Evolutionary conservation across 768 basidiomycete genomes (phyloP), one percentile per base, ranked within the genome.

Genomic region (Russula lepida): DNA sequence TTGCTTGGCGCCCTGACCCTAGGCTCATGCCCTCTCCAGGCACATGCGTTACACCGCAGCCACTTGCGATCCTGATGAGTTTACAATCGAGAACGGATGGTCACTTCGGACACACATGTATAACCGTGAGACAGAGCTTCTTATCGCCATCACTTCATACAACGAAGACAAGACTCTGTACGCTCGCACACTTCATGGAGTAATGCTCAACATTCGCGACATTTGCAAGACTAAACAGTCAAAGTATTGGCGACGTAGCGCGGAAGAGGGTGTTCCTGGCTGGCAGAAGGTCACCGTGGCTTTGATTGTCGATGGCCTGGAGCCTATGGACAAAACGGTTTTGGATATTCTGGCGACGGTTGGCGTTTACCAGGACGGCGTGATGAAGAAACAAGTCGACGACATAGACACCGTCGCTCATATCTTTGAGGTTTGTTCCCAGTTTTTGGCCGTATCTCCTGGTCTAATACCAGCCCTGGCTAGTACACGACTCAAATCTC

Each of bases 401-500:
- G 85, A 83, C 61, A 92, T 95, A 72, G 83, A 92, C 63, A 92
- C 88, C 12, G 86, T 92, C 41, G 95, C 89, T 17, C 95, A 98
- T 70, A 92, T 98, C 62, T 98, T 98, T 69, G 94, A 97, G 84
- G 90, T 91, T 46, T 27, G 52, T 46, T 30, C 44, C 8, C n/a
- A 23, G 27, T 32, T 56, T 11, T 53, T 19, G 23, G 6, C 13
- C 19, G 15, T 4, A 48, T 33, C 49, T 27, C 39, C 11, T 52
- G 68, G 57, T 27, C 65, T 46, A 30, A 59, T 43, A 5, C n/a
- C 30, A 49, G 23, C 50, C 25, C 6, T 54, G 54, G 57, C 25
- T 66, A 97, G 91, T 99, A 98, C 73, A 98, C 95, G 1, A 98
- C 95, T 0, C 93, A 97, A 71, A 80, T 99, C 23, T 95, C 93